These are phyloP conservation scores for Dendrobium catenatum DNA, from an alignment of 106 monocot genomes.

Conservation along the genomic window DNA sequence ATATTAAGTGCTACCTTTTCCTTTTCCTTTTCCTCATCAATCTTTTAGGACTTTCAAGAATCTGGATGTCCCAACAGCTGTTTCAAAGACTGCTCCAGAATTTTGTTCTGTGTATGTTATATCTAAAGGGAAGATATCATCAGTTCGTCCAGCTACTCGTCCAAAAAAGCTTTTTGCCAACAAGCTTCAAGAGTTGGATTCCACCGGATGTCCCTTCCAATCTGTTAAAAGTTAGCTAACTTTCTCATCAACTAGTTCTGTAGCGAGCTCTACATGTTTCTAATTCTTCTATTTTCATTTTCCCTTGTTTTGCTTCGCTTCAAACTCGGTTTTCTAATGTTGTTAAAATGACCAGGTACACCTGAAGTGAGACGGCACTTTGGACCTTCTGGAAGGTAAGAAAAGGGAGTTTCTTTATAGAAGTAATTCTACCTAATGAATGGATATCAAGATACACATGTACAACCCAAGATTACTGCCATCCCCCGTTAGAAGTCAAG, in stretches of 20 bases:
- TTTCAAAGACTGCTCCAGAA: constrained; percentile 45
- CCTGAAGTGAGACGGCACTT: constrained; percentile 1
- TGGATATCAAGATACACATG: neutral
- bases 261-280: neutral
- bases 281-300: neutral
- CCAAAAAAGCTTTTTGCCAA: constrained; percentile 11
- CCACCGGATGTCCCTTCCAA: constrained; percentile 22
- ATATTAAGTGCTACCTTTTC: neutral
- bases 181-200: constrained; percentile 6
- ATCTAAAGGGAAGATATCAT: constrained; percentile 60
- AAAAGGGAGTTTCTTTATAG: neutral
- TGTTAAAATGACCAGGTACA: neutral
- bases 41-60: constrained; percentile 36
- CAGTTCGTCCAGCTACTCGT: constrained; percentile 30
- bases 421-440: neutral
- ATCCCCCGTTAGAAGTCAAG: neutral
- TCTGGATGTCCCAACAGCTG: constrained; percentile 40
- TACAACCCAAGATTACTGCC: neutral
- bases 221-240: constrained; percentile 43
- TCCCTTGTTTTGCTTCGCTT: neutral
- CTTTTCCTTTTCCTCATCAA: constrained; percentile 2
- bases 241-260: neutral
- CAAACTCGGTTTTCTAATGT: neutral
- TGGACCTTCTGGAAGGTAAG: neutral
- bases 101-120: constrained; percentile 55